Conservation (phyloP, 176 grass and related monocot species). For the Aegilops longissima region DNA sequence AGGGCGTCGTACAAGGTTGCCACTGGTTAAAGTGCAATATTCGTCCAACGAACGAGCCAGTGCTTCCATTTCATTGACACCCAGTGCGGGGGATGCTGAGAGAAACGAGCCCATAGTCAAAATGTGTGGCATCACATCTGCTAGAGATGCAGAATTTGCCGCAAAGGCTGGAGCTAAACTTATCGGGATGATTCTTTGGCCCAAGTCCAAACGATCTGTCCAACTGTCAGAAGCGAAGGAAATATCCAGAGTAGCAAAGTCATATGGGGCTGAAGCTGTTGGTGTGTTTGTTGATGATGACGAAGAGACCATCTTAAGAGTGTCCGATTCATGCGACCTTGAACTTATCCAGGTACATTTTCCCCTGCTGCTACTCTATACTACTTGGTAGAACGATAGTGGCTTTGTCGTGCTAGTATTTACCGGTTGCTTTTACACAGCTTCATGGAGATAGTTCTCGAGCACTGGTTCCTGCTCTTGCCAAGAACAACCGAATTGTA, state of each 20-base stretch:
- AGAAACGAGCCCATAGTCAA: conserved; percentile 58
- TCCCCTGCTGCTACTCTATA: neutral
- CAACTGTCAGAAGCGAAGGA: conserved; percentile 52
- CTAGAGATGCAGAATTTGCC: conserved; percentile 69
- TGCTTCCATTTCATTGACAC: neutral
- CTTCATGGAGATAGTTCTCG: conserved; percentile 78
- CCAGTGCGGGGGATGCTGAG: neutral
- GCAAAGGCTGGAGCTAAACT: conserved; percentile 69
- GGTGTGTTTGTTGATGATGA: conserved; percentile 87
- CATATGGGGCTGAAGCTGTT: conserved; percentile 63
- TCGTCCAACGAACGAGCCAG: neutral
- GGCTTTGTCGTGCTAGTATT: neutral
- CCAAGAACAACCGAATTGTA: conserved; percentile 54
- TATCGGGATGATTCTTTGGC: conserved; percentile 90
- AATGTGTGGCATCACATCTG: conserved; percentile 82
- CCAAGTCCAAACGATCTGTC: conserved; percentile 74
- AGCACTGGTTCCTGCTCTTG: conserved; percentile 51
- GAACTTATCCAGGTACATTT: conserved; percentile 63
- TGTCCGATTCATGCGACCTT: conserved; percentile 55
- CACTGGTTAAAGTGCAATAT: neutral
- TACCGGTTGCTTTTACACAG: conserved; percentile 36
- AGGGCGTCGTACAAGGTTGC: neutral
- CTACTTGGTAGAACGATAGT: neutral
- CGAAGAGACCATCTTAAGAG: conserved; percentile 54
- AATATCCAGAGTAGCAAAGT: conserved; percentile 63